Percentiles rank a stretch among this genome's conserved stretches.
Evolutionary conservation across 192 early-diverging fungal species (phyloP).

Genomic region (Mortierella alpina): DNA sequence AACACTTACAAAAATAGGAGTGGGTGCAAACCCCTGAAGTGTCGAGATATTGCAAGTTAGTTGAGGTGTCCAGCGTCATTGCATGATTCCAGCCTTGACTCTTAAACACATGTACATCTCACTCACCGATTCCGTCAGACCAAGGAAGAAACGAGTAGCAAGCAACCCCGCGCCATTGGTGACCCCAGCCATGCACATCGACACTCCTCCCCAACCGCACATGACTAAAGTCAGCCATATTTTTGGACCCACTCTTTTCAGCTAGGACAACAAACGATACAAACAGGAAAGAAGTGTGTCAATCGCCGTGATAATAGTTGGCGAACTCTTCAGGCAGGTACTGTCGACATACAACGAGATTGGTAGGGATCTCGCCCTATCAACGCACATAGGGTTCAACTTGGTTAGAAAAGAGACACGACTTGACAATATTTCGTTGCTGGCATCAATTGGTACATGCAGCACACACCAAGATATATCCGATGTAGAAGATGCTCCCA

Average conservation of each 20-base stretch:
- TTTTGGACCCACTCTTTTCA: slow-evolving; percentile 64
- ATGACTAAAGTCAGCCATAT: slow-evolving; percentile 63
- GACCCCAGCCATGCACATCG: slow-evolving; percentile 57
- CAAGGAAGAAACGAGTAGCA: slow-evolving; percentile 49
- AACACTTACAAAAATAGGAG: slow-evolving; percentile 7
- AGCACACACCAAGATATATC: neutral
- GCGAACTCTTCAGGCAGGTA: too few relatives aligned
- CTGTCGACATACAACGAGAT: neutral
- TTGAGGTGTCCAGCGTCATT: neutral
- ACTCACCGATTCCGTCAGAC: slow-evolving; percentile 16
- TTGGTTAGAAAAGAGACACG: too few relatives aligned
- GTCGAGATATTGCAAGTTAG: neutral
- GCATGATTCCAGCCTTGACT: neutral
- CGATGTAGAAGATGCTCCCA: too few relatives aligned
- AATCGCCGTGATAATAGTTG: neutral
- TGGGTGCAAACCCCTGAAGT: slow-evolving; percentile 12
- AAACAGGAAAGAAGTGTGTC: slow-evolving; percentile 38
- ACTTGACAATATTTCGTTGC: too few relatives aligned
- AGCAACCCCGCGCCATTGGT: slow-evolving; percentile 49
- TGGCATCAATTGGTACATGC: too few relatives aligned
- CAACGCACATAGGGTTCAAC: too few relatives aligned
- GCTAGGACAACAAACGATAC: slow-evolving; percentile 14
- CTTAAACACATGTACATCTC: neutral
- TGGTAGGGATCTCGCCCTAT: slow-evolving; percentile 12
- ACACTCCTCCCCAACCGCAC: slow-evolving; percentile 58